Evolutionary conservation across 768 basidiomycete species (phyloP).

Genomic region (Dentipellis sp.): DNA sequence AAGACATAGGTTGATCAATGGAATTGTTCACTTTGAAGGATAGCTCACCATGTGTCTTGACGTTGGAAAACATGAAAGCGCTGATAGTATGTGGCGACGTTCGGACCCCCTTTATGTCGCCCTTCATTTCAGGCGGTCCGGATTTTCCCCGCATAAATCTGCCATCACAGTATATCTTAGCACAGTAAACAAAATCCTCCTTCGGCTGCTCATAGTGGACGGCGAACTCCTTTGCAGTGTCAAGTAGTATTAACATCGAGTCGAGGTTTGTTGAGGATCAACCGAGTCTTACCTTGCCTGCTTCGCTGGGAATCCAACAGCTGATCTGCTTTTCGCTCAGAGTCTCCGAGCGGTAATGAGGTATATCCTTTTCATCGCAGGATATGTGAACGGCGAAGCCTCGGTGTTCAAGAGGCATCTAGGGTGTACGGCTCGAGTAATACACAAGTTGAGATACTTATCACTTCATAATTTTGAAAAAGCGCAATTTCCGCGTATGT

Average conservation of each 20-base stretch:
- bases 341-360: neutral
- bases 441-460: too few species aligned
- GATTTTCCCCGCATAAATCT: neutral
- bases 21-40: neutral
- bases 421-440: too few species aligned
- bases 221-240: neutral
- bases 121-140: neutral
- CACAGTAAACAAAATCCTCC: neutral
- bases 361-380: neutral
- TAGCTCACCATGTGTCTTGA: neutral
- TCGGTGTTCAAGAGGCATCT: neutral
- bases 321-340: neutral
- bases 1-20: too few species aligned
- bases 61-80: neutral
- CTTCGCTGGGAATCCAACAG: neutral
- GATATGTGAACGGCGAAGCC: neutral
- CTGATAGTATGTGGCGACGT: neutral
- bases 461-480: too few species aligned
- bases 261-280: neutral
- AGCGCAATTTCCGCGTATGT: too few species aligned
- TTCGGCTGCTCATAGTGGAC: neutral
- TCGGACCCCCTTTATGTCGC: neutral
- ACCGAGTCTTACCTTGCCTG: neutral
- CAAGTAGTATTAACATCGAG: too few species aligned
- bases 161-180: neutral